Conservation (phyloP, 2,329 filamentous ascomycete genomes). For the Dendryphion nanum region DNA sequence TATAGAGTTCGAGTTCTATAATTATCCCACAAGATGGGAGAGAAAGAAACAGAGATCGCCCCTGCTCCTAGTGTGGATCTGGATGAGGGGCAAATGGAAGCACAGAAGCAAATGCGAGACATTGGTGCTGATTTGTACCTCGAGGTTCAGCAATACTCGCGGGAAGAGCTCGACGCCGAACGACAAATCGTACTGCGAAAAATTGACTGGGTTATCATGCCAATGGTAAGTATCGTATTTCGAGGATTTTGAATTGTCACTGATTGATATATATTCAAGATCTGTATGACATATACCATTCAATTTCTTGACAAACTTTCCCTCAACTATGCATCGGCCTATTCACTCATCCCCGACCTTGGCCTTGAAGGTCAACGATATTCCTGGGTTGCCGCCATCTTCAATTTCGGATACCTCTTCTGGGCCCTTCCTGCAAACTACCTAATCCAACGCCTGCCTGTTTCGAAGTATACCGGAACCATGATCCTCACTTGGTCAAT, state of each 20-base stretch:
- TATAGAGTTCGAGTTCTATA: too few relatives aligned
- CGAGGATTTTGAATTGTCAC: background rate
- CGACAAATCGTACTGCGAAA: conserved; percentile 43
- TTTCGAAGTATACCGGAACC: conserved; percentile 36
- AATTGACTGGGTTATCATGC: conserved; percentile 49
- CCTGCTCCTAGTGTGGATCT: conserved; percentile 11
- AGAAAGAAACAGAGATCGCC: conserved; percentile 22
- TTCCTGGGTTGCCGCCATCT: conserved; percentile 43
- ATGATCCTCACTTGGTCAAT: conserved; percentile 47
- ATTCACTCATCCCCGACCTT: conserved; percentile 37
- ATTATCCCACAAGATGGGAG: background rate
- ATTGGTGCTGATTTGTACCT: conserved; percentile 48
- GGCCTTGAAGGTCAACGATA: conserved; percentile 38
- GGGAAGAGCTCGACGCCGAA: conserved; percentile 46
- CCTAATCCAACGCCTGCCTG: conserved; percentile 37
- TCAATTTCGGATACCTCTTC: conserved; percentile 47
- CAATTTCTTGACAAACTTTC: conserved; percentile 48
- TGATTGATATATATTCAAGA: conserved; percentile 16
- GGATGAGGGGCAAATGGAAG: conserved; percentile 25
- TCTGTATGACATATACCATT: conserved; percentile 45
- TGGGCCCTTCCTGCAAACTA: conserved; percentile 42
- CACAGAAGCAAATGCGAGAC: conserved; percentile 40
- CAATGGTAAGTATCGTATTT: conserved; percentile 36
- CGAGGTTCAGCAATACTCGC: conserved; percentile 44
- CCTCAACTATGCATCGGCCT: conserved; percentile 43